Base-by-base conservation (phyloP, 2,329 filamentous ascomycete species). In the Aureobasidium sp. region DNA sequence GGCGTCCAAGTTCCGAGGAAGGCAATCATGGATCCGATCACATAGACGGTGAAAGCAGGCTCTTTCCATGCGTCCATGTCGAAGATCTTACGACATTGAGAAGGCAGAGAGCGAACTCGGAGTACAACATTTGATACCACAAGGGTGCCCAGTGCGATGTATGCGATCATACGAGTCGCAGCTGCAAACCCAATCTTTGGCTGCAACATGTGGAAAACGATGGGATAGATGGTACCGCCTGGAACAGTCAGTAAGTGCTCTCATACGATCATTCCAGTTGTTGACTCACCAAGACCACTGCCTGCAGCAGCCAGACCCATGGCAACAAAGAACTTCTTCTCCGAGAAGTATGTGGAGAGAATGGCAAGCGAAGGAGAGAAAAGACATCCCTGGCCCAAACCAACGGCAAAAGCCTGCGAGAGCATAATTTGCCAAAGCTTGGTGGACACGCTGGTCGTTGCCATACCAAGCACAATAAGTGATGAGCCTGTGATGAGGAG, bases 311-410 rank as follows among this genome's bases (percentile, higher is more conserved):
- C 75, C 15, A 80, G 69, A 0, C 77, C 78, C 49, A 76, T 74
- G 8, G 76, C 79, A n/a, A 61, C 15, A 7, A 78, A 67, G 11
- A 76, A 74, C 17, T 74, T 70, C 60, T 71, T 73, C 45, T 66
- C 71, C 9, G 64, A 60, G 64, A 79, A 79, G 66, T 77, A 79
- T 37, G 74, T 71, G 0, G 71, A 67, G 3, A 79, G 67, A 40
- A 79, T 68, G 9, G 76, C 74, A 2, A 78, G 69, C 31, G 68
- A 70, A 1, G 78, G 77, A 1, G 75, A 61, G 52, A 77, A 79
- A 4, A 78, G 50, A 11, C 73, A 67, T 3, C 79, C 77, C 9
- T 69, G 71, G 2, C 80, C 81, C 0, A 85, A 57, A 1, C 83
- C 83, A 64, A 81, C 73, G 63, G 79, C 79, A 35, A 78, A 40